A percentile compares a stretch with the other conserved stretches of the same genome.
Conservation (phyloP, 1,139 yeast species). For the Geotrichum citri-aurantii region DNA sequence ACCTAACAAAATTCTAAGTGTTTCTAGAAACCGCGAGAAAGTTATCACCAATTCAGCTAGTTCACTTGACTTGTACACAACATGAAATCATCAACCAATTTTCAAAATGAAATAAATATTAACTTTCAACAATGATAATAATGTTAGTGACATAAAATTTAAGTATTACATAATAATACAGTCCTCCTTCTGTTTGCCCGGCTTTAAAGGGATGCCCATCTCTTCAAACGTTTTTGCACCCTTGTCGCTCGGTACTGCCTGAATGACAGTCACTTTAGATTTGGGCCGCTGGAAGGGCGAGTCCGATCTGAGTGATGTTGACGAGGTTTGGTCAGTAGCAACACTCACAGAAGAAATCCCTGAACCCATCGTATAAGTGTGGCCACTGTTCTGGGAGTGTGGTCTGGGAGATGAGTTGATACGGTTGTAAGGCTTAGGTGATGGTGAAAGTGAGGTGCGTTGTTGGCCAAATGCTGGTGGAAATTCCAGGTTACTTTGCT, state of each 20-base stretch:
- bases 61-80: background rate
- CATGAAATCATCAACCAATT: no score
- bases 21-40: background rate
- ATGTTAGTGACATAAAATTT: background rate
- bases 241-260: background rate
- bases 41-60: background rate
- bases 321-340: background rate
- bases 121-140: no score
- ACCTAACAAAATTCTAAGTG: background rate
- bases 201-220: background rate
- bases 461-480: background rate
- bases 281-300: slow-evolving; percentile 2
- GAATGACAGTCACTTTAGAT: slow-evolving; percentile 2
- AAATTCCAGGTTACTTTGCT: background rate
- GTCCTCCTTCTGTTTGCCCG: slow-evolving; percentile 3
- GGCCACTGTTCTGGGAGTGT: background rate
- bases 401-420: background rate
- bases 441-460: background rate
- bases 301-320: background rate
- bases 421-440: background rate
- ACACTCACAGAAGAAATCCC: background rate
- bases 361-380: background rate
- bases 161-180: slow-evolving; percentile 5
- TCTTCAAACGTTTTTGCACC: background rate
- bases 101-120: no score